Base-by-base conservation (phyloP, 768 basidiomycete genomes). In the Leccinellum rugosiceps region DNA sequence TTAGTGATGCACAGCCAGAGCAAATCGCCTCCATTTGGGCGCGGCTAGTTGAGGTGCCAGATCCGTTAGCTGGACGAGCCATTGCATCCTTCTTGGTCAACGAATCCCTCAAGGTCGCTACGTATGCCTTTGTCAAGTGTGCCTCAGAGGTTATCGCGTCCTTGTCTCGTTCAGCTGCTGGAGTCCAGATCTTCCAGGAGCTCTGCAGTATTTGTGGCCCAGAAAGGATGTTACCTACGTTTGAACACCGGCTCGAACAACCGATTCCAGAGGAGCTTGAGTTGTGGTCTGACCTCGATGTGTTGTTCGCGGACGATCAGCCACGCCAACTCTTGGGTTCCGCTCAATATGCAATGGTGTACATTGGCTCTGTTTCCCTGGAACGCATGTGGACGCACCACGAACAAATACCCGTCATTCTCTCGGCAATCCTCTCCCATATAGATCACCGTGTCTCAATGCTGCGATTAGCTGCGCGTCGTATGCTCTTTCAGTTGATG, bases 321-420 rank as follows among this genome's bases (percentile, higher is more conserved):
- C 87, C 90, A 11, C 77, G 86, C 31, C 74, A 88, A 48, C 76
- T 83, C 3, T 76, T 96, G 50, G 90, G 90, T 15, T 84, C 90
- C 0, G 92, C 91, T 14, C 94, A 96, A 67, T 91, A 91, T 67
- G 93, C 94, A 1, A 83, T 94, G 74, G 77, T 96, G 9, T 94
- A 94, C 67, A 73, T 95, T 26, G 82, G 85, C 3, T 90, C 94
- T 60, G 80, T 88, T 32, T 83, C 88, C 0, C 72, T 92, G 28
- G 86, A 89, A 60, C 82, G 87, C 30, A 84, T 83, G 61, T 92
- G 90, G 89, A 88, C 89, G 56, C 74, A 87, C 62, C 79, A 83
- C 52, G 75, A 79, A 10, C 83, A 89, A 54, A 75, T 98, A 11
- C 86, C 91, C 2, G 74, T 81, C 9, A 78, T 97, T 17, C 82